Conservation (phyloP, 192 early-diverging fungal species). For the Chytriomyces sp. region DNA sequence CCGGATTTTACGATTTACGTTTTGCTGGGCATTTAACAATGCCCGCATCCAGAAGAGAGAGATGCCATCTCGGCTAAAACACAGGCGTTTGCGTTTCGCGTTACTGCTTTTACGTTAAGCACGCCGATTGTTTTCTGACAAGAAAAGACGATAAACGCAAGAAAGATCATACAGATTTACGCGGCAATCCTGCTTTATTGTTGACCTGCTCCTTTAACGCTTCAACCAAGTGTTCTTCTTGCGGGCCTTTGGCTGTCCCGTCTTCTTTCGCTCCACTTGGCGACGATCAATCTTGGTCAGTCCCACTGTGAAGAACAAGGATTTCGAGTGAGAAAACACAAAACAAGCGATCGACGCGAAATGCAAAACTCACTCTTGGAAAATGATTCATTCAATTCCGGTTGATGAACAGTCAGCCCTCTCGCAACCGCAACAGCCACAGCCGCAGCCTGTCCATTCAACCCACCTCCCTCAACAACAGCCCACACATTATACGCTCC, state of each 20-base stretch:
- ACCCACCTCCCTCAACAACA: conserved; percentile 79
- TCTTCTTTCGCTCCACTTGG: conserved; percentile 95
- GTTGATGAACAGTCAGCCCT: conserved; percentile 70
- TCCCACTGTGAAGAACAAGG: conserved; percentile 21
- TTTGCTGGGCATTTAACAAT: too few species aligned
- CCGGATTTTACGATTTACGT: too few species aligned
- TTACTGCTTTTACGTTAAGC: too few species aligned
- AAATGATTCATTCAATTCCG: conserved; percentile 61
- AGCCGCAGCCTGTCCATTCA: conserved; percentile 84
- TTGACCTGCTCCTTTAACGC: background rate
- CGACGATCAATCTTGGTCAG: conserved; percentile 49
- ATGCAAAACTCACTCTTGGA: conserved; percentile 51
- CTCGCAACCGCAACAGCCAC: conserved; percentile 81
- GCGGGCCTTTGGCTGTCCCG: conserved; percentile 91
- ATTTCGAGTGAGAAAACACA: conserved; percentile 44
- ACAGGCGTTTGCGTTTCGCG: too few species aligned
- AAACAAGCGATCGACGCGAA: conserved; percentile 53
- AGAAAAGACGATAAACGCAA: too few species aligned
- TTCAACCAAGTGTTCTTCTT: conserved; percentile 83
- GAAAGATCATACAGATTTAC: too few species aligned
- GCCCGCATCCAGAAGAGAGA: too few species aligned
- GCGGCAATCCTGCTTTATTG: too few species aligned
- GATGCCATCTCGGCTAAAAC: too few species aligned
- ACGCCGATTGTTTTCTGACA: too few species aligned
- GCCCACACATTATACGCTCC: conserved; percentile 87